These are phyloP conservation scores for Glycine soja DNA, from an alignment of 306 rosid genomes.

Conservation along the genomic window DNA sequence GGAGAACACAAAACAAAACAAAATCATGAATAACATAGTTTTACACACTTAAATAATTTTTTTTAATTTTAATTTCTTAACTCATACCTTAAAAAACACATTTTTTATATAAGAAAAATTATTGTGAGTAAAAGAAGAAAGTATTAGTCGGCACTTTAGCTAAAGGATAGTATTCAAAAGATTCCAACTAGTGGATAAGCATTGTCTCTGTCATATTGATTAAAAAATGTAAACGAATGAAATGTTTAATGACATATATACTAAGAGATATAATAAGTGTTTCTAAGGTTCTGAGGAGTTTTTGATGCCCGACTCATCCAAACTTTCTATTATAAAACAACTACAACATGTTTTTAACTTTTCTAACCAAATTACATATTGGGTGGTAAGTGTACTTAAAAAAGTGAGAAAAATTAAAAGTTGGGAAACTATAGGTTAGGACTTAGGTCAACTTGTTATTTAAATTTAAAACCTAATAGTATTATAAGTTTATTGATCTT, in stretches of 20 bases:
- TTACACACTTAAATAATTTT: too few relatives aligned
- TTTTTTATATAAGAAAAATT: too few relatives aligned
- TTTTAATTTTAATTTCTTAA: too few relatives aligned
- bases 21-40: too few relatives aligned
- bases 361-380: background rate
- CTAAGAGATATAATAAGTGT: background rate
- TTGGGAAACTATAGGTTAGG: background rate
- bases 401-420: background rate
- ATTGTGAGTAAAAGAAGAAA: too few relatives aligned
- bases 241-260: background rate
- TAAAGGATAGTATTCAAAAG: background rate
- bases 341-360: background rate
- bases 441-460: background rate
- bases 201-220: background rate
- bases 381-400: background rate
- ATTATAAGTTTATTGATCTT: constrained; percentile 26
- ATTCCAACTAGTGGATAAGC: background rate
- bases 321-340: too few relatives aligned
- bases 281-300: too few relatives aligned
- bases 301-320: too few relatives aligned
- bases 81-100: too few relatives aligned
- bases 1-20: too few relatives aligned
- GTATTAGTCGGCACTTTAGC: background rate
- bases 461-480: background rate
- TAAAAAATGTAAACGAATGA: background rate